These are phyloP conservation scores for Populus alba DNA, from an alignment of 345 rosid genomes.

Conservation along the genomic window DNA sequence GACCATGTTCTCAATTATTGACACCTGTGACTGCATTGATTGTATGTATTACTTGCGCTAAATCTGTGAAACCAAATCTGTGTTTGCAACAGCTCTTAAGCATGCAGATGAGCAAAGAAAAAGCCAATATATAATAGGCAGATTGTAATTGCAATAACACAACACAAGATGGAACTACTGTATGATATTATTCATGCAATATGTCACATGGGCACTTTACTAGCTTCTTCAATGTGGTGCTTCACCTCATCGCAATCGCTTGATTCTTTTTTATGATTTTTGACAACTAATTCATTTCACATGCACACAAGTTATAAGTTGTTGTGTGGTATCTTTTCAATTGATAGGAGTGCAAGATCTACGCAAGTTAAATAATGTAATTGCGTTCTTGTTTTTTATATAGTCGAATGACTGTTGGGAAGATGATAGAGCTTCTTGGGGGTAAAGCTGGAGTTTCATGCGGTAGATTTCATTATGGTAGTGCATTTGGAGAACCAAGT, in stretches of 20 bases:
- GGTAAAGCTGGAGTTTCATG: constrained; percentile 90
- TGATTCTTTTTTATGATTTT: not conserved
- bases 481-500: constrained; percentile 94
- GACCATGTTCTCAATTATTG: no score
- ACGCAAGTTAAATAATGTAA: not conserved
- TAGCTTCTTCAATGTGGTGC: no score
- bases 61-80: no score
- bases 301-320: not conserved
- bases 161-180: not conserved
- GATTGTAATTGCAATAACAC: not conserved
- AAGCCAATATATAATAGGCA: no score
- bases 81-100: no score
- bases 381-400: constrained; percentile 6
- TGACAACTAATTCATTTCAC: not conserved
- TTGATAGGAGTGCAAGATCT: no score
- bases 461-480: constrained; percentile 88
- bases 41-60: no score
- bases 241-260: not conserved
- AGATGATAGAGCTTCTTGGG: constrained; percentile 98
- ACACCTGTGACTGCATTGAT: no score
- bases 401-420: constrained; percentile 98
- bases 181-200: not conserved
- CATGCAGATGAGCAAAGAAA: no score
- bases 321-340: not conserved
- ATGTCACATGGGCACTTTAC: no score